A percentile compares a stretch with the other conserved stretches of the same genome.
Conservation (phyloP, 2,329 filamentous ascomycete species). For the Chaetomium sp. region DNA sequence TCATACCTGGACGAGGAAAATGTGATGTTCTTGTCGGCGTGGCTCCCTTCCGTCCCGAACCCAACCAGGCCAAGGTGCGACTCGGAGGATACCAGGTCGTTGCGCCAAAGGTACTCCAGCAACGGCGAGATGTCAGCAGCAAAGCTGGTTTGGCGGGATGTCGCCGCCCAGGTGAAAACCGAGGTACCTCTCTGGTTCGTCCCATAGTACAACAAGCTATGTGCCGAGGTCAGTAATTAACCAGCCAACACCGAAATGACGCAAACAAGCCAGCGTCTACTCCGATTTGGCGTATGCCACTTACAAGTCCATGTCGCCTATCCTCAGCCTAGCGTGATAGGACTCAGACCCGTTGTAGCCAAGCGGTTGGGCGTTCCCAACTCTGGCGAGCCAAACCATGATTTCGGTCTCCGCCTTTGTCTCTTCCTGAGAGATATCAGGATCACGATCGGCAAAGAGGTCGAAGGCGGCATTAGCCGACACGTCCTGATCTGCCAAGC, state of each 20-base stretch:
- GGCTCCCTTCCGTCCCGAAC: constrained; percentile 29
- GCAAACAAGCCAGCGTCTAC: too few species aligned
- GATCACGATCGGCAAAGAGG: constrained; percentile 28
- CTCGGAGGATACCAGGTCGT: constrained; percentile 24
- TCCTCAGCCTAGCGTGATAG: constrained; percentile 22
- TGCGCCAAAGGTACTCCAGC: constrained; percentile 28
- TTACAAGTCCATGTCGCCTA: constrained; percentile 27
- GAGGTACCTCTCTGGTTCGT: constrained; percentile 26
- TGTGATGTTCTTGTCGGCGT: constrained; percentile 26
- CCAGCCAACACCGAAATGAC: too few species aligned
- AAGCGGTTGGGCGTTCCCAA: constrained; percentile 26
- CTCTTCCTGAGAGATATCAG: constrained; percentile 22
- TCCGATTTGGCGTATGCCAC: too few species aligned
- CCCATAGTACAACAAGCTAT: constrained; percentile 26
- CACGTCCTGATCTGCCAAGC: constrained; percentile 20
- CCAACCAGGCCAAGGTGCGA: constrained; percentile 27
- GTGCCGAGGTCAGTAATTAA: constrained; percentile 6
- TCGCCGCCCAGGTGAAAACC: constrained; percentile 29
- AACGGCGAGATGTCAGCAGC: constrained; percentile 28
- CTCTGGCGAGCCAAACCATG: constrained; percentile 30
- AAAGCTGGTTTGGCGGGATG: constrained; percentile 23
- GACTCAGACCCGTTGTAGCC: constrained; percentile 20
- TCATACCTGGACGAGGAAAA: constrained; percentile 26
- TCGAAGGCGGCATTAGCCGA: constrained; percentile 30
- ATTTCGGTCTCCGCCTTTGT: constrained; percentile 28